phyloP scores from a whole-genome alignment of 768 basidiomycete genomes.

The Kwoniella botswanensis region DNA sequence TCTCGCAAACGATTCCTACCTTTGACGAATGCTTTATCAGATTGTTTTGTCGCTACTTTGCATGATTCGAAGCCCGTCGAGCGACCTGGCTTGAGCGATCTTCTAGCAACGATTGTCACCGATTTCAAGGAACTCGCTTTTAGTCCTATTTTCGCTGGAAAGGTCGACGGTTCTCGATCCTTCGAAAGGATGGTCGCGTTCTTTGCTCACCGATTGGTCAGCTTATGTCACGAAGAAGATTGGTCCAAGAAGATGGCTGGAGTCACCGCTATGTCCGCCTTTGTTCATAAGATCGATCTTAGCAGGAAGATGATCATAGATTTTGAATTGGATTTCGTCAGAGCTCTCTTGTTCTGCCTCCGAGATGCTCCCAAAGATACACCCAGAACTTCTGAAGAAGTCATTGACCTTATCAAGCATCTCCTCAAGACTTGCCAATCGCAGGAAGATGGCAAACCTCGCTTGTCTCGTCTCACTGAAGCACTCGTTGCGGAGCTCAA shows the following conservation, averaged over 20 bases:
- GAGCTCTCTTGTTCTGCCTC: slow-evolving; percentile 85
- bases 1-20: slow-evolving; percentile 51
- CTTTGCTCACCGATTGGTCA: slow-evolving; percentile 78
- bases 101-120: slow-evolving; percentile 69
- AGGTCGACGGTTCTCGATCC: slow-evolving; percentile 58
- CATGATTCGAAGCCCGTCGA: slow-evolving; percentile 59
- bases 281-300: slow-evolving; percentile 73
- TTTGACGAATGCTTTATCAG: slow-evolving; percentile 63
- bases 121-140: slow-evolving; percentile 66
- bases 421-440: slow-evolving; percentile 56
- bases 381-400: slow-evolving; percentile 77
- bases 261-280: slow-evolving; percentile 79
- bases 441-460: slow-evolving; percentile 61
- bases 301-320: slow-evolving; percentile 80
- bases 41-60: slow-evolving; percentile 76
- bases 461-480: slow-evolving; percentile 73
- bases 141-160: slow-evolving; percentile 35
- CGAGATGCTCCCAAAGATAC: slow-evolving; percentile 93
- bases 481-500: slow-evolving; percentile 83
- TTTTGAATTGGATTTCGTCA: slow-evolving; percentile 85
- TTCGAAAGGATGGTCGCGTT: slow-evolving; percentile 69
- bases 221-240: slow-evolving; percentile 85
- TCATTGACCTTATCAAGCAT: slow-evolving; percentile 71
- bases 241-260: slow-evolving; percentile 91
- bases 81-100: slow-evolving; percentile 63